These are phyloP conservation scores for Chytriomyces sp. DNA, from an alignment of 192 early-diverging fungal genomes.

Conservation along the genomic window DNA sequence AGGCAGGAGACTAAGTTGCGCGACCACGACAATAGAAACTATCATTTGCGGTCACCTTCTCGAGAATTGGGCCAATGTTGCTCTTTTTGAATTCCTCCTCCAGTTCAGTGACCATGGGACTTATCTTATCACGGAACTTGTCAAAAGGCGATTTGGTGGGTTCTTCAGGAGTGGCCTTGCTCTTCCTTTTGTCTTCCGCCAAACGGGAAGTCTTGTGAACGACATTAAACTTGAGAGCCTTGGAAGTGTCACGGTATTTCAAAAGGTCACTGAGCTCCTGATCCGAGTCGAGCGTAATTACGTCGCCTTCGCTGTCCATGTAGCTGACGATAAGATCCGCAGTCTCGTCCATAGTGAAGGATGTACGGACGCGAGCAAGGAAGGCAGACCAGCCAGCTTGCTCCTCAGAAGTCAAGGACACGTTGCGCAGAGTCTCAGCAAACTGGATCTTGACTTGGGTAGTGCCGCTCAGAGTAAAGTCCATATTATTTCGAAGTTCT, in stretches of 20 bases:
- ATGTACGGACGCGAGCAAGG: slow-evolving; percentile 9
- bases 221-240: slow-evolving; percentile 2
- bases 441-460: slow-evolving; percentile 20
- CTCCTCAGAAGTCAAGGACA: not conserved
- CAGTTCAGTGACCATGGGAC: slow-evolving; percentile 21
- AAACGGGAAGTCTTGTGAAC: not conserved
- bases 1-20: too few relatives aligned
- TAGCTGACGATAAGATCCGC: slow-evolving; percentile 31
- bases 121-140: slow-evolving; percentile 19
- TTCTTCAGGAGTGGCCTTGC: slow-evolving; percentile 8
- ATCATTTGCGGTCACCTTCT: slow-evolving; percentile 19
- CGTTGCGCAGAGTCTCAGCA: slow-evolving; percentile 15
- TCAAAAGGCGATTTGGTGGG: not conserved
- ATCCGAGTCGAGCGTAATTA: slow-evolving; percentile 37
- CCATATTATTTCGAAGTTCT: not conserved
- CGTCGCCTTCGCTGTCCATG: slow-evolving; percentile 33
- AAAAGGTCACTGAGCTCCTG: slow-evolving; percentile 25
- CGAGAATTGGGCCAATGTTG: slow-evolving; percentile 32
- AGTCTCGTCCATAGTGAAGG: slow-evolving; percentile 21
- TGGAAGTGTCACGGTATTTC: not conserved
- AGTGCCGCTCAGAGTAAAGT: not conserved
- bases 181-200: not conserved
- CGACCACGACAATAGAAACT: too few relatives aligned
- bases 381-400: slow-evolving; percentile 18
- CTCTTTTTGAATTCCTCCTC: slow-evolving; percentile 26